Evolutionary conservation across 257 asterid genomes (phyloP).

Genomic region (Solanum infundibuliforme): DNA sequence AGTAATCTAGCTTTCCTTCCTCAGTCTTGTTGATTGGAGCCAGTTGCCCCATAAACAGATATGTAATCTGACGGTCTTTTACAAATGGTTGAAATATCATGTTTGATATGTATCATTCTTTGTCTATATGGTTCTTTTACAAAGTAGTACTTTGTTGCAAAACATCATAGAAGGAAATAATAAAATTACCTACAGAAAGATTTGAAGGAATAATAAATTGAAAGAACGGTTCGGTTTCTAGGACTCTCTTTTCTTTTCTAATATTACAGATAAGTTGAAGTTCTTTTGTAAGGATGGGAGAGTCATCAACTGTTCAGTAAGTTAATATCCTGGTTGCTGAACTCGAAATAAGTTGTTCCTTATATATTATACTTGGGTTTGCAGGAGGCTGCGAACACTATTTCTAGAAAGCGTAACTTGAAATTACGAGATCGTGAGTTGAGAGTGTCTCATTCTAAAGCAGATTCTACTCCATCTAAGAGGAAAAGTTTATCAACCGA

Average conservation of each 20-base stretch:
- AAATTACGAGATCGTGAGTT: conserved; percentile 68
- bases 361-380: neutral
- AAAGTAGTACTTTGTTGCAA: neutral
- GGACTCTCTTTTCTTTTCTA: neutral
- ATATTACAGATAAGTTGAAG: neutral
- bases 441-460: conserved; percentile 57
- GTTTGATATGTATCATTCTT: neutral
- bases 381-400: conserved; percentile 66
- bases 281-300: neutral
- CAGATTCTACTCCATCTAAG: conserved; percentile 36
- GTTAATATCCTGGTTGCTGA: neutral
- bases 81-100: neutral
- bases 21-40: neutral
- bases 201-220: neutral
- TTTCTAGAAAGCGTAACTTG: conserved; percentile 37
- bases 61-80: neutral
- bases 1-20: neutral
- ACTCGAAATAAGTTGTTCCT: neutral
- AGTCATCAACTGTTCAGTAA: neutral
- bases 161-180: neutral
- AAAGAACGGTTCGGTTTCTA: neutral
- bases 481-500: conserved; percentile 27
- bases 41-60: neutral
- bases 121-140: neutral
- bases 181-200: neutral